A percentile compares a stretch with the other conserved stretches of the same genome.
phyloP scores from a whole-genome alignment of 1,284 basidiomycete genomes.

The Irpex sp. region DNA sequence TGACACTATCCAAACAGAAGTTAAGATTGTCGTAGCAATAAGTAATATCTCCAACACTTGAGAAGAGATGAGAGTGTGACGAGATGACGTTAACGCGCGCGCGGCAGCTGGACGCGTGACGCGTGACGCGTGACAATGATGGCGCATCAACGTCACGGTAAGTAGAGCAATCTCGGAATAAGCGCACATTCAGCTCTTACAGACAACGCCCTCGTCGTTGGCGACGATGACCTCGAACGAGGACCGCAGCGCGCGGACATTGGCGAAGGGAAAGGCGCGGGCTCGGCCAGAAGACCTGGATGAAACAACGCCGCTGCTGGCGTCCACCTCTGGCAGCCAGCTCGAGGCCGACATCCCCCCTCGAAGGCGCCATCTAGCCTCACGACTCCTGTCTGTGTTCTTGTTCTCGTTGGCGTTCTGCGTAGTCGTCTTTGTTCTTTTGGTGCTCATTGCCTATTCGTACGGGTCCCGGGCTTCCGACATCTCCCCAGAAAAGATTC shows the following conservation, averaged over 20 bases:
- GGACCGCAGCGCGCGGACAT: not conserved
- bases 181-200: not conserved
- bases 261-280: conserved; percentile 43
- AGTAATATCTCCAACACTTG: no score
- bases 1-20: no score
- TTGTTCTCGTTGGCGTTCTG: conserved; percentile 37
- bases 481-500: conserved; percentile 54
- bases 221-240: conserved; percentile 14
- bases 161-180: no score
- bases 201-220: not conserved
- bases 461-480: conserved; percentile 54
- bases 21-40: no score
- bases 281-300: conserved; percentile 30
- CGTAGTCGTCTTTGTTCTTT: conserved; percentile 38
- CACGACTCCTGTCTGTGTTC: conserved; percentile 46
- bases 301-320: conserved; percentile 44
- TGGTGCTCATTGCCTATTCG: conserved; percentile 55
- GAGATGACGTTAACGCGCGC: no score
- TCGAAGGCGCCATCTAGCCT: conserved; percentile 31
- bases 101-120: not conserved
- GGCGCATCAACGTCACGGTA: not conserved
- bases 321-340: conserved; percentile 22
- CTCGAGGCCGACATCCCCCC: conserved; percentile 20
- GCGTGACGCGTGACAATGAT: not conserved
- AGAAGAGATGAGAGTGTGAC: no score